Evolutionary conservation across 495 filamentous ascomycete genomes (phyloP), one percentile per base, ranked within the genome.

Genomic region (Staphylotrichum longicolle): DNA sequence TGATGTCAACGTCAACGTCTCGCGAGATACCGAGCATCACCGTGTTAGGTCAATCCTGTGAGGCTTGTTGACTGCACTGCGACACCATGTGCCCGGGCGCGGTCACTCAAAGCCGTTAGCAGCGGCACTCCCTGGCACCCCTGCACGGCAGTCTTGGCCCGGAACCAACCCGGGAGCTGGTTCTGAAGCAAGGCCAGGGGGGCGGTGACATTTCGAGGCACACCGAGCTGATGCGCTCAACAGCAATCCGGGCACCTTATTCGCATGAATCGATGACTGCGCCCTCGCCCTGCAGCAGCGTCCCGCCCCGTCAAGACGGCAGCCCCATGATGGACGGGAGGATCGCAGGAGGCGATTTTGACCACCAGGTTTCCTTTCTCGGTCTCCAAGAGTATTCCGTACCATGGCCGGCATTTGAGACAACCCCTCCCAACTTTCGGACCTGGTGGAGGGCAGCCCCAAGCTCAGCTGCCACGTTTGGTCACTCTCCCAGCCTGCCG

Each of bases 381-480:
- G 20, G 20, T 27, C 20, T 27, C 20, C 20, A 27, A 27, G 20
- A 27, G 20, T 27, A 27, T 27, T 27, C 20, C 20, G 20, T 27
- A 27, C 20, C 20, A 14, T 57, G 44, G 41, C 42, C 50, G 42
- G 57, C 50, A 12, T 3, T 42, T 67, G 54, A 66, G 57, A 59
- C 57, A 50, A 42, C 57, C 57, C 45, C 57, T 20, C n/a, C 15
- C 20, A 34, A 10, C 37, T 27, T 27, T 27, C 20, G 20, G 20
- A 27, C 20, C 47, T 55, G 39, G 56, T 58, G 64, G 67, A 46
- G 61, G 50, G 20, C 3, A 35, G 39, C 42, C 47, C 33, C 46
- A 35, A 15, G 68, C 70, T 70, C 70, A 70, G 68, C 65, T 70
- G 70, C 66, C 66, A 64, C 63, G 14, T n/a, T 59, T 37, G 61